Base-by-base conservation (phyloP, 2,329 filamentous ascomycete genomes). In the Lasiodiplodia theobromae region DNA sequence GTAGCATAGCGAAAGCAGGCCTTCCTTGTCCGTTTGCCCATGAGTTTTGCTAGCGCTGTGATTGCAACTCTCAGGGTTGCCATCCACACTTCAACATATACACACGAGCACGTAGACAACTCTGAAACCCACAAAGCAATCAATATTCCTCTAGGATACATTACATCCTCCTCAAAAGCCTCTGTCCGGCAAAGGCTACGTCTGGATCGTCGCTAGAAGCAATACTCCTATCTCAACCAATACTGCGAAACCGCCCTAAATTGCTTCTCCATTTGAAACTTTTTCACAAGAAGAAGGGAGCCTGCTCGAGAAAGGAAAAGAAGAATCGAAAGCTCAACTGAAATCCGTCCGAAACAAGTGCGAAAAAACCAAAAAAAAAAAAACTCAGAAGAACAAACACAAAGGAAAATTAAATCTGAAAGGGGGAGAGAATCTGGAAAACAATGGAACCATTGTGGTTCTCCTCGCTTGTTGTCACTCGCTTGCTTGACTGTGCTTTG, bases 111-210 rank as follows among this genome's bases (percentile, higher is more conserved):
- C 12, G 10, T 10, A n/a, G 16, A 52, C 10, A 18, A 16, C 5
- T 16, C 16, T 11, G 18, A n/a, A 34, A 52, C 16, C 60, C 44
- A 38, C 51, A 14, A 64, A 64, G 60, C 60, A 52, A 64, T 52
- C 47, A 37, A 64, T 52, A 52, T 25, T 52, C 47, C 28, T 52
- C 60, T 64, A 64, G 44, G 44, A 64, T 64, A 64, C 60, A 64
- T 64, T 52, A 64, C 31, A 51, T 23, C 25, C 16, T 4, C 44
- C 16, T 25, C 31, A 7, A 25, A 28, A 64, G 60, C 60, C 60
- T 64, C 60, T 49, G 60, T 23, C 60, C 60, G 51, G 60, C 60
- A 52, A 64, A 64, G 60, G 44, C 60, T 25, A 51, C 25, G 8
- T 28, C 60, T 37, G 44, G 16, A 21, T n/a, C 60, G 38, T n/a